These are phyloP conservation scores for Erodium chrysanthum DNA, from an alignment of 441 rosid genomes.

Conservation along the genomic window DNA sequence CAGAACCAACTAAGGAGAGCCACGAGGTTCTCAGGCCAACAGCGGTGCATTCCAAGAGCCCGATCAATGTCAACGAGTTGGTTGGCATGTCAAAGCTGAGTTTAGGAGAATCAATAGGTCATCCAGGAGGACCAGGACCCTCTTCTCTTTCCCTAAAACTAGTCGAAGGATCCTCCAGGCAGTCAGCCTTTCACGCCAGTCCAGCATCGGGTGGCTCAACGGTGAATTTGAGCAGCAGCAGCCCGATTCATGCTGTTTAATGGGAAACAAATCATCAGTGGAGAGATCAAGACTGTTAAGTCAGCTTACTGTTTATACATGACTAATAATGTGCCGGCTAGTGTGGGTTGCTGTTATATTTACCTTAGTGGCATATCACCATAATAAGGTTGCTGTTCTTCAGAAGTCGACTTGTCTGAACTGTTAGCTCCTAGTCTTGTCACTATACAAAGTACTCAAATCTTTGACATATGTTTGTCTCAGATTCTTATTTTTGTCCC, in stretches of 20 bases:
- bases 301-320: slow-evolving; percentile 27
- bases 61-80: slow-evolving; percentile 55
- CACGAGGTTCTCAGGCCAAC: slow-evolving; percentile 71
- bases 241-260: slow-evolving; percentile 43
- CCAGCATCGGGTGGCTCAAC: slow-evolving; percentile 38
- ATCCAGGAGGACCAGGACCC: slow-evolving; percentile 34
- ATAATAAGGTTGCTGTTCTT: too few relatives aligned
- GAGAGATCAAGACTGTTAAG: slow-evolving; percentile 15
- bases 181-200: slow-evolving; percentile 61
- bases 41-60: slow-evolving; percentile 56
- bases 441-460: neutral
- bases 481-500: neutral
- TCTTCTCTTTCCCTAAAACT: slow-evolving; percentile 48
- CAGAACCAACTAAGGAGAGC: slow-evolving; percentile 42
- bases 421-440: neutral
- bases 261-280: neutral
- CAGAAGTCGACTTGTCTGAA: neutral
- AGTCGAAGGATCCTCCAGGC: slow-evolving; percentile 48
- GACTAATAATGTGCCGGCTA: slow-evolving; percentile 6
- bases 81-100: slow-evolving; percentile 66
- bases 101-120: slow-evolving; percentile 43
- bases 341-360: too few relatives aligned
- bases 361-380: too few relatives aligned
- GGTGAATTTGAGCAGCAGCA: slow-evolving; percentile 30
- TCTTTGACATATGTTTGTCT: neutral